Conservation (phyloP, 768 basidiomycete genomes). For the Suillus hirtellus region DNA sequence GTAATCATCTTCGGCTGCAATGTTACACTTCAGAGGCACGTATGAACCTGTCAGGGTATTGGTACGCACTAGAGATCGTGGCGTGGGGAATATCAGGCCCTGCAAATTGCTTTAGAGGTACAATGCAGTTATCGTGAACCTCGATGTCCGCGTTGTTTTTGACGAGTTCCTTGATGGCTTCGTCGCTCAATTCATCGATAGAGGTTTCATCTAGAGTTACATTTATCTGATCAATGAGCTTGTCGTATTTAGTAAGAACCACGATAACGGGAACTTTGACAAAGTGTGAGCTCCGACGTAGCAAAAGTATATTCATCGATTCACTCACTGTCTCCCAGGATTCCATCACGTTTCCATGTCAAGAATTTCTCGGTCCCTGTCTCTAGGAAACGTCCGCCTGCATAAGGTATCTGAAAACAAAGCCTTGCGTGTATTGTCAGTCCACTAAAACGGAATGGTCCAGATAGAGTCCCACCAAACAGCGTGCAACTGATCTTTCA, state of each 20-base stretch:
- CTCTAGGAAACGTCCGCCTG: background rate
- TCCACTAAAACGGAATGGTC: background rate
- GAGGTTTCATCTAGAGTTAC: conserved; percentile 34
- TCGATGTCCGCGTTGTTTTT: background rate
- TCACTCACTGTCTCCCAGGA: conserved; percentile 10
- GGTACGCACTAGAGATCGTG: conserved; percentile 2
- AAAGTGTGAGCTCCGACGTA: no score
- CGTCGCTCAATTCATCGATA: background rate
- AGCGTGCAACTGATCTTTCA: conserved; percentile 15
- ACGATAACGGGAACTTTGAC: conserved; percentile 1
- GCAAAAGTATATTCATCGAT: background rate
- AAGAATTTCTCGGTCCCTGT: background rate
- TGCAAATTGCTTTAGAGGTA: background rate
- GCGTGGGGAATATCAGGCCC: background rate
- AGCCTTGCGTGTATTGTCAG: conserved; percentile 1
- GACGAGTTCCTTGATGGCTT: conserved; percentile 5
- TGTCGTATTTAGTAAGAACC: conserved; percentile 10
- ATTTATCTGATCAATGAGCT: background rate
- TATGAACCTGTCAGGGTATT: background rate
- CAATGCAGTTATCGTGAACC: background rate
- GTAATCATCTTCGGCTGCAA: background rate
- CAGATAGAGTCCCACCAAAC: conserved; percentile 10
- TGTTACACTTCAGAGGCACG: no score
- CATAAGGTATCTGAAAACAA: conserved; percentile 1
- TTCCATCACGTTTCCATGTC: background rate